Percentiles rank a stretch among this genome's conserved stretches.
phyloP scores from a whole-genome alignment of 225 moss, liverwort and hornwort genomes.

The Asterella californica region DNA sequence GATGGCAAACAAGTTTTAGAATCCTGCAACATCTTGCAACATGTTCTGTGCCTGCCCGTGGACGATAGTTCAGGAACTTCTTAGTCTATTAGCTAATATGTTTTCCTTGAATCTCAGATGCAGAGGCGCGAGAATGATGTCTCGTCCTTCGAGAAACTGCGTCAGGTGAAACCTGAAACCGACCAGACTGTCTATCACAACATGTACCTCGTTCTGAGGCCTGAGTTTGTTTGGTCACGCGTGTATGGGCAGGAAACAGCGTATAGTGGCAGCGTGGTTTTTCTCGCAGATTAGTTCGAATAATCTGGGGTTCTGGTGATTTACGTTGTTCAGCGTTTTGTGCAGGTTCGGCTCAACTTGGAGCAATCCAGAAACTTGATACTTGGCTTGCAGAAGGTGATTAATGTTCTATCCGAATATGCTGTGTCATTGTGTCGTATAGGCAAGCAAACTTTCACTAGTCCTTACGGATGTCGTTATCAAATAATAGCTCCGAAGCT shows the following conservation, averaged over 20 bases:
- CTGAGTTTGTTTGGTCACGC: not conserved
- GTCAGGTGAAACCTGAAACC: conserved; percentile 48
- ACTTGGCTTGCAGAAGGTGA: conserved; percentile 76
- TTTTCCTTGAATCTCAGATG: conserved; percentile 56
- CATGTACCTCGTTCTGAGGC: not conserved
- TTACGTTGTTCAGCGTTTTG: not conserved
- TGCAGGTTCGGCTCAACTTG: conserved; percentile 76
- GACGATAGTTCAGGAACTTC: not conserved
- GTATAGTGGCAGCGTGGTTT: not conserved
- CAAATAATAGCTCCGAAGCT: no score
- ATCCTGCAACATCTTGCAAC: not conserved
- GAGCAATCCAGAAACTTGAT: conserved; percentile 71
- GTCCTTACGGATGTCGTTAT: not conserved
- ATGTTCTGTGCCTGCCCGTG: not conserved
- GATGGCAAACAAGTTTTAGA: no score
- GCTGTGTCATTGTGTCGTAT: no score
- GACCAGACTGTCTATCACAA: not conserved
- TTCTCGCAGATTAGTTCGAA: not conserved
- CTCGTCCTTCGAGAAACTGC: conserved; percentile 92
- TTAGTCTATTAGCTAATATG: not conserved
- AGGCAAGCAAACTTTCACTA: not conserved
- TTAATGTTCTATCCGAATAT: not conserved
- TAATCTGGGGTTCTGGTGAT: not conserved
- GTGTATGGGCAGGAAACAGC: not conserved
- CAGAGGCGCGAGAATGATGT: conserved; percentile 98